Percentiles rank a stretch among this genome's conserved stretches.
Conservation (phyloP, 208 protist species). For the Trypanosoma conorhini region DNA sequence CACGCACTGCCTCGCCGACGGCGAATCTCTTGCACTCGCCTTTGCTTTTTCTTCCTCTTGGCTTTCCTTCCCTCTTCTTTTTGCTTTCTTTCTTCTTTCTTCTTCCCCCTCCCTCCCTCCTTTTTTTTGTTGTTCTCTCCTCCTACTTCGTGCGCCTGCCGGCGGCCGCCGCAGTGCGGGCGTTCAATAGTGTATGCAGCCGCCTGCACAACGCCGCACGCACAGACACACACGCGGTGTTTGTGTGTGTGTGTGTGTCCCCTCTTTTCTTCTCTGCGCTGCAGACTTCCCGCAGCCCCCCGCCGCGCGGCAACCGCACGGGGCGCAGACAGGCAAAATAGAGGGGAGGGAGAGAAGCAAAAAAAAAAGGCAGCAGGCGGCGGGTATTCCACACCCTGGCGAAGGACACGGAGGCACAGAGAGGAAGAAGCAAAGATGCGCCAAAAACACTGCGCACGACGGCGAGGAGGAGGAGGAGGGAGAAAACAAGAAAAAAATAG, state of each 20-base stretch:
- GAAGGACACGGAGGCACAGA: not conserved
- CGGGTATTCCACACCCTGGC: not conserved
- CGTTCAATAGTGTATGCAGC: not conserved
- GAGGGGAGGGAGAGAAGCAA: too few relatives aligned
- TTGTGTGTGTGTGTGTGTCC: not conserved
- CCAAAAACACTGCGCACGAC: not conserved
- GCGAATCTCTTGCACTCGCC: not conserved
- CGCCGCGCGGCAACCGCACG: too few relatives aligned
- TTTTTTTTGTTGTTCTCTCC: not conserved
- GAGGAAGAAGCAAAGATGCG: not conserved
- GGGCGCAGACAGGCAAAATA: not conserved
- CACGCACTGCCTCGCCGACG: too few relatives aligned
- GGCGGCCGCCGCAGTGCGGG: not conserved
- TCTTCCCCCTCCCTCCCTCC: not conserved
- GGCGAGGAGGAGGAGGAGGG: not conserved
- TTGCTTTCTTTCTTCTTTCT: not conserved
- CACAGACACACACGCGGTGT: not conserved
- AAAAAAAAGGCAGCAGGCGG: not conserved
- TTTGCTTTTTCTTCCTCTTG: not conserved
- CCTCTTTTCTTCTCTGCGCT: not conserved
- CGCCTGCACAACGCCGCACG: too few relatives aligned
- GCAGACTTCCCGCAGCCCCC: not conserved
- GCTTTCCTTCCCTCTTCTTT: not conserved
- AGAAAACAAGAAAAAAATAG: not conserved
- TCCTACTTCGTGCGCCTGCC: not conserved